phyloP scores from a whole-genome alignment of 495 filamentous ascomycete species.

The Bombardia bombarda region DNA sequence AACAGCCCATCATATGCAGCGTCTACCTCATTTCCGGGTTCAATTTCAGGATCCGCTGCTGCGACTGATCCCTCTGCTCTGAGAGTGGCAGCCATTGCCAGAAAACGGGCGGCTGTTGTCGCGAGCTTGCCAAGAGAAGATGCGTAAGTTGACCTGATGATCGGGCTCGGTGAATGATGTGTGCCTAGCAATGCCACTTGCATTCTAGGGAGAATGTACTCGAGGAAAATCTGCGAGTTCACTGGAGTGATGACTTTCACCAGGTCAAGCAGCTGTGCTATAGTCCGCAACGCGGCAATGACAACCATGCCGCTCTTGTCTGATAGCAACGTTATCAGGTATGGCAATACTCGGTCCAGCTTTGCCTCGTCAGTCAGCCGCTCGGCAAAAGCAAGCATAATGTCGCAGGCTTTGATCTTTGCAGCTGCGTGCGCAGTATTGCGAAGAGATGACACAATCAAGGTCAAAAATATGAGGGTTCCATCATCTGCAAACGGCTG shows the following conservation, averaged over 20 bases:
- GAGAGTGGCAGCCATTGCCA: slow-evolving; percentile 85
- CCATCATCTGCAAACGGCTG: slow-evolving; percentile 66
- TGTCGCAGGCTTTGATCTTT: slow-evolving; percentile 82
- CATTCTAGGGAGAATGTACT: slow-evolving; percentile 85
- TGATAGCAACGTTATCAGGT: slow-evolving; percentile 70
- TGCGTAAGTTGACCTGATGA: slow-evolving; percentile 85
- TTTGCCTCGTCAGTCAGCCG: slow-evolving; percentile 92
- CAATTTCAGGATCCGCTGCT: slow-evolving; percentile 69
- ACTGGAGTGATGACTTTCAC: slow-evolving; percentile 84
- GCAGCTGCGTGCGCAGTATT: slow-evolving; percentile 84
- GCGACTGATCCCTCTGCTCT: slow-evolving; percentile 76
- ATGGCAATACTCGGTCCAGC: slow-evolving; percentile 87
- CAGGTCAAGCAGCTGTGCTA: slow-evolving; percentile 82
- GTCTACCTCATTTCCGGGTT: slow-evolving; percentile 53
- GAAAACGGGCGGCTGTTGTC: slow-evolving; percentile 74
- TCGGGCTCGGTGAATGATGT: slow-evolving; percentile 50
- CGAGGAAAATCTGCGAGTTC: slow-evolving; percentile 90
- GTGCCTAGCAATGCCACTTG: slow-evolving; percentile 57
- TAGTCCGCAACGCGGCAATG: slow-evolving; percentile 71
- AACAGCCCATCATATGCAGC: slow-evolving; percentile 70
- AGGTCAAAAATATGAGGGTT: slow-evolving; percentile 81
- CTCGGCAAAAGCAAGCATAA: slow-evolving; percentile 88
- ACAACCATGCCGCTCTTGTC: slow-evolving; percentile 79
- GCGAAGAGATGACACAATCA: slow-evolving; percentile 80
- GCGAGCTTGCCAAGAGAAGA: slow-evolving; percentile 87